A percentile compares a stretch with the other conserved stretches of the same genome.
Conservation (phyloP, 306 rosid genomes). For the Vigna mungo region DNA sequence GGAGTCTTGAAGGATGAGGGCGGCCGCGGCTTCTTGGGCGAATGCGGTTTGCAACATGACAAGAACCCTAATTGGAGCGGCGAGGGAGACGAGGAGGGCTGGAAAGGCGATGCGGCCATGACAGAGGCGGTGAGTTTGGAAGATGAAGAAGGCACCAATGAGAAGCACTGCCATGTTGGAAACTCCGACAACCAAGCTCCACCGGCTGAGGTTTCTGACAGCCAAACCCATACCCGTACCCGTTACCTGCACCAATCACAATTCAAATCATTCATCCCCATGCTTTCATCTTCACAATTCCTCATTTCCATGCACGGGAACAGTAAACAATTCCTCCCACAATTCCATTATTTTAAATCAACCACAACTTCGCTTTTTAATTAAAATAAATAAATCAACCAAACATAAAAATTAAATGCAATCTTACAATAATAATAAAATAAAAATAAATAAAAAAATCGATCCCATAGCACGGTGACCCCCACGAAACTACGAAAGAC, state of each 20-base stretch:
- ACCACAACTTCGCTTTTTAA: no score
- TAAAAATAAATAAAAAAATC: no score
- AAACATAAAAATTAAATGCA: no score
- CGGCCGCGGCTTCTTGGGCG: slow-evolving; percentile 74
- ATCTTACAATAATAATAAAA: no score
- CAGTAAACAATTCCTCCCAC: no score
- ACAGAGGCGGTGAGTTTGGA: slow-evolving; percentile 46
- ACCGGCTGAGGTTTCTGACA: slow-evolving; percentile 45
- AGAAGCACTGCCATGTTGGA: slow-evolving; percentile 48
- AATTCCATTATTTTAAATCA: no score
- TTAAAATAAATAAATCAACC: no score
- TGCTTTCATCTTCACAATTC: background rate
- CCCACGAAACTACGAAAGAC: no score
- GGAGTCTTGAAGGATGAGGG: slow-evolving; percentile 53
- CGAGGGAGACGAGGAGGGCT: slow-evolving; percentile 43
- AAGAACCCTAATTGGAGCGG: slow-evolving; percentile 53
- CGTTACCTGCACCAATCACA: background rate
- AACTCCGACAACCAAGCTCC: slow-evolving; percentile 44
- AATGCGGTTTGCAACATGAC: slow-evolving; percentile 63
- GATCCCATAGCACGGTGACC: no score
- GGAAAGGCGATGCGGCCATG: slow-evolving; percentile 46
- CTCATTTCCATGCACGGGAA: background rate
- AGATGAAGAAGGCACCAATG: slow-evolving; percentile 47
- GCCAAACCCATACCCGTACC: background rate
- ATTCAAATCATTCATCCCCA: background rate